phyloP scores from a whole-genome alignment of 2,329 filamentous ascomycete species.

The Golovinomyces cichoracearum region DNA sequence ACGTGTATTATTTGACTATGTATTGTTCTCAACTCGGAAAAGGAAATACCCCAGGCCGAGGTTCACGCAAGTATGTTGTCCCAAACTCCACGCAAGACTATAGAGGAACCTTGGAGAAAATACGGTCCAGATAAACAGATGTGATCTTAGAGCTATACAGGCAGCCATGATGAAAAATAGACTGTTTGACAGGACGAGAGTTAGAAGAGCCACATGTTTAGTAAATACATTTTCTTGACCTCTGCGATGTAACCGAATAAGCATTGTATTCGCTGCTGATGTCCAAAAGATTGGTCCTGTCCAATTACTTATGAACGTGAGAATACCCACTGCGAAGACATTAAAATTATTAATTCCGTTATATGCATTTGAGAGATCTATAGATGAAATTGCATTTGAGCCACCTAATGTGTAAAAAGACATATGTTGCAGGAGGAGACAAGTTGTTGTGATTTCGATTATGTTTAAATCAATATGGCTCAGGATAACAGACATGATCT shows the following conservation, averaged over 20 bases:
- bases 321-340: conserved; percentile 48
- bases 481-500: conserved; percentile 30
- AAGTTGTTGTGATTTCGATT: conserved; percentile 39
- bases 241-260: conserved; percentile 19
- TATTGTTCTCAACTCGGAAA: conserved; percentile 23
- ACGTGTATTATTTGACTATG: too few relatives aligned
- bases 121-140: conserved; percentile 96
- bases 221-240: conserved; percentile 5
- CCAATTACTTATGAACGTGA: conserved; percentile 84
- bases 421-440: conserved; percentile 51
- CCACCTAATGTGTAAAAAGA: conserved; percentile 80
- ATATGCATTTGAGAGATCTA: conserved; percentile 83
- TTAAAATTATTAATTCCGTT: conserved; percentile 72
- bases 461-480: conserved; percentile 22
- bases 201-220: conserved; percentile 37
- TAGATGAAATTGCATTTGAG: conserved; percentile 83
- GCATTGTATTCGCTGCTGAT: conserved; percentile 34
- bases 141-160: conserved; percentile 58
- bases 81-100: conserved; percentile 64
- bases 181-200: conserved; percentile 40
- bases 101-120: conserved; percentile 95
- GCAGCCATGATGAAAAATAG: conserved; percentile 61
- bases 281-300: conserved; percentile 73
- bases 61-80: conserved; percentile 55
- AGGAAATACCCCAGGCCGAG: conserved; percentile 32